These are phyloP conservation scores for Pythium guiyangense DNA, from an alignment of 352 stramenopile species.

Conservation along the genomic window DNA sequence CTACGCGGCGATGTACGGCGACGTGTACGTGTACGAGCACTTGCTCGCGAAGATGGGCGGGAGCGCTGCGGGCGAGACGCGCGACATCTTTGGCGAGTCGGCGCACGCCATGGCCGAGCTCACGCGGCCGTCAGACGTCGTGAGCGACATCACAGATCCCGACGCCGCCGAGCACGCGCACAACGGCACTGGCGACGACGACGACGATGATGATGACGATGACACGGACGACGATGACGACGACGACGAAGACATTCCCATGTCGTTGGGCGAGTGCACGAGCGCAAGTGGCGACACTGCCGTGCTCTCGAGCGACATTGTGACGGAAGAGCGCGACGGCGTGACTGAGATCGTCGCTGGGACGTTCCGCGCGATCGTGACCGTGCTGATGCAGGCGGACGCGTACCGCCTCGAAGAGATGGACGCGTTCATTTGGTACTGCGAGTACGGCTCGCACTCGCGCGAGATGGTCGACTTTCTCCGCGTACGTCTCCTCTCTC, in stretches of 20 bases:
- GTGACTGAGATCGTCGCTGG: conserved; percentile 60
- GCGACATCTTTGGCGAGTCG: conserved; percentile 72
- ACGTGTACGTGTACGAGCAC: conserved; percentile 49
- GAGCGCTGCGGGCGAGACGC: conserved; percentile 30
- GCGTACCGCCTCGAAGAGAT: conserved; percentile 60
- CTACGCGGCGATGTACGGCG: conserved; percentile 66
- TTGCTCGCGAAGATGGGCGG: conserved; percentile 45
- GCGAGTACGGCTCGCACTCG: conserved; percentile 33
- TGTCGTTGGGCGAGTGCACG: conserved; percentile 39
- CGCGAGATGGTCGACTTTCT: conserved; percentile 51
- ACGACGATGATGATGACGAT: conserved; percentile 22
- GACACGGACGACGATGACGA: conserved; percentile 10
- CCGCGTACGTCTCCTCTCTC: conserved; percentile 16
- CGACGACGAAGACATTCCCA: conserved; percentile 20
- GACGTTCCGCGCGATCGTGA: conserved; percentile 54
- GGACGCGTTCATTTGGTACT: conserved; percentile 61
- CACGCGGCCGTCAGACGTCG: conserved; percentile 23
- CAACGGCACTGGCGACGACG: conserved; percentile 4
- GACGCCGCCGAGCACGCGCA: not conserved
- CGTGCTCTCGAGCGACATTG: conserved; percentile 39
- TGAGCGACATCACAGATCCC: conserved; percentile 15
- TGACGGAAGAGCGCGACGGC: conserved; percentile 46
- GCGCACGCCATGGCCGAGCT: conserved; percentile 39
- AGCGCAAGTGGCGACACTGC: conserved; percentile 16
- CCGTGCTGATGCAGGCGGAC: conserved; percentile 49